Conservation (phyloP, 164 flowering plant species). For the Cinnamomum micranthum region DNA sequence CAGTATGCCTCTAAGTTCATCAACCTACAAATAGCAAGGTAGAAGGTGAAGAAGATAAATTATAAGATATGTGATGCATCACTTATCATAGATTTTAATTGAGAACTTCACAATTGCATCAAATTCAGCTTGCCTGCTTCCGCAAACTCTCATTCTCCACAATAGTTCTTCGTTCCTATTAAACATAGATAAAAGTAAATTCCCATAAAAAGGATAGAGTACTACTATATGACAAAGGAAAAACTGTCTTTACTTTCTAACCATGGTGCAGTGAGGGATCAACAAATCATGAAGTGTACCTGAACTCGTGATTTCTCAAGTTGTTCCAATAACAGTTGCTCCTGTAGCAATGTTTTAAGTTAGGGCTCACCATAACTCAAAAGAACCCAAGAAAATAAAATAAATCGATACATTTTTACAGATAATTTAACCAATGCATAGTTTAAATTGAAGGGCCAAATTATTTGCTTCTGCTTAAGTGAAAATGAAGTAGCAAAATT, state of each 20-base stretch:
- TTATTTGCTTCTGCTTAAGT: not conserved
- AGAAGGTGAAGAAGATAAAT: not conserved
- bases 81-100: not conserved
- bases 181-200: constrained; percentile 7
- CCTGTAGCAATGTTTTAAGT: constrained; percentile 40
- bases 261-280: not conserved
- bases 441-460: too few species aligned
- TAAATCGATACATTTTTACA: too few species aligned
- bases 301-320: constrained; percentile 61
- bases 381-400: constrained; percentile 1
- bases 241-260: too few species aligned
- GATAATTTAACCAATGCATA: not conserved
- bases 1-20: constrained; percentile 48
- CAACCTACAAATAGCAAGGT: constrained; percentile 38
- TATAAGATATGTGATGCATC: not conserved
- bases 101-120: not conserved
- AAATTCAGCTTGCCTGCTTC: constrained; percentile 44
- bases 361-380: not conserved
- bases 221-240: not conserved
- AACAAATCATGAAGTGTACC: constrained; percentile 32
- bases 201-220: not conserved
- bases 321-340: constrained; percentile 63
- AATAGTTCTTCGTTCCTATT: constrained; percentile 60
- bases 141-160: constrained; percentile 68
- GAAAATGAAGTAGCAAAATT: not conserved